Percentiles rank a stretch among this genome's conserved stretches.
phyloP scores from a whole-genome alignment of 352 stramenopile genomes.

The Globisporangium splendens region DNA sequence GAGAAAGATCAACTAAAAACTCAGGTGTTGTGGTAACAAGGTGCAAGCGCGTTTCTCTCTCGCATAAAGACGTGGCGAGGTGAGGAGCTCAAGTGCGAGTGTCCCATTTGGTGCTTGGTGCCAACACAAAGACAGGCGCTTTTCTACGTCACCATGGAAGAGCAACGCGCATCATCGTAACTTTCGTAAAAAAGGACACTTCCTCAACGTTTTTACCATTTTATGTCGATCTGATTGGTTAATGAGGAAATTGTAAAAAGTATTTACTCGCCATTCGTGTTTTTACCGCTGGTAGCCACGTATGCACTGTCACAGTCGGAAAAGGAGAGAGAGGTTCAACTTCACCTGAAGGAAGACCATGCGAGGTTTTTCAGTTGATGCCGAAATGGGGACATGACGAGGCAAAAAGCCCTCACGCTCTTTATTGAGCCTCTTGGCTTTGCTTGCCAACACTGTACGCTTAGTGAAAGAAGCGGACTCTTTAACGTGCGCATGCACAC shows the following conservation, averaged over 20 bases:
- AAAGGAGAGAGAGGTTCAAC: constrained; percentile 4
- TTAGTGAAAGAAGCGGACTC: no score
- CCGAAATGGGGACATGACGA: no score
- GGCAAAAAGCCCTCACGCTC: no score
- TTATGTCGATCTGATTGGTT: constrained; percentile 1
- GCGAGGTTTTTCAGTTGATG: no score
- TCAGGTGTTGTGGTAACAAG: no score
- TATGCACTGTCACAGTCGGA: constrained; percentile 7
- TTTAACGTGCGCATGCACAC: no score
- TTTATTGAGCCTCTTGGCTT: no score
- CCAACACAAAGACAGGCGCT: constrained; percentile 4
- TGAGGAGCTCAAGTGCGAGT: neutral
- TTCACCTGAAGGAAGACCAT: neutral
- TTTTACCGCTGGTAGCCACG: constrained; percentile 6
- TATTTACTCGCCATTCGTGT: neutral
- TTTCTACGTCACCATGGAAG: constrained; percentile 10
- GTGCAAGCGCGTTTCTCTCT: no score
- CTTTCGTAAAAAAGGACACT: neutral
- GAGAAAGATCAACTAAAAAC: no score
- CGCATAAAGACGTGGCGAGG: no score
- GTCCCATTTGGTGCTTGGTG: constrained; percentile 12
- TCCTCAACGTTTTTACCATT: constrained; percentile 5
- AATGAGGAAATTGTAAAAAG: neutral
- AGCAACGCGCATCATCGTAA: constrained; percentile 4
- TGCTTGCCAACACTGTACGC: no score